These are phyloP conservation scores for Pyrenophora tritici-repentis DNA, from an alignment of 2,329 filamentous ascomycete genomes.

Conservation along the genomic window DNA sequence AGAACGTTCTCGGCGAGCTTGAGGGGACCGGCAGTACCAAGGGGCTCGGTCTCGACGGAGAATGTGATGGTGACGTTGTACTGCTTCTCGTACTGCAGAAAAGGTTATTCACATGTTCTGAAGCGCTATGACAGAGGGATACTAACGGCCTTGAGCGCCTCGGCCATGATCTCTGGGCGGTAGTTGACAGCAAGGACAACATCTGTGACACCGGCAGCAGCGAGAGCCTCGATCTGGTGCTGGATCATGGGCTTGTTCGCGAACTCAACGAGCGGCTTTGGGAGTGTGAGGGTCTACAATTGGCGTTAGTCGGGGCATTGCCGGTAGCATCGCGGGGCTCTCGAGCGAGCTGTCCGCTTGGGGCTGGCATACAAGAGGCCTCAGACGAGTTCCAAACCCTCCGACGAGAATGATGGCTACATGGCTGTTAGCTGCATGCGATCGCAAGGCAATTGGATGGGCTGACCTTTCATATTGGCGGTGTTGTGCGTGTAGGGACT, in stretches of 20 bases:
- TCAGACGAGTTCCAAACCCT: slow-evolving; percentile 96
- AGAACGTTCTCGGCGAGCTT: slow-evolving; percentile 94
- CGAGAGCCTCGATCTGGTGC: slow-evolving; percentile 94
- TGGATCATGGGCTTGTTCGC: slow-evolving; percentile 99
- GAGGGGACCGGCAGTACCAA: slow-evolving; percentile 91
- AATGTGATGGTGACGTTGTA: slow-evolving; percentile 97
- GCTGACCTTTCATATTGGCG: slow-evolving; percentile 49
- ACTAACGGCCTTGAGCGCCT: slow-evolving; percentile 82
- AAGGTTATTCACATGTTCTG: slow-evolving; percentile 16
- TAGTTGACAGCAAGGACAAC: slow-evolving; percentile 99
- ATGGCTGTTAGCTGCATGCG: slow-evolving; percentile 14
- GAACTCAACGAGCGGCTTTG: slow-evolving; percentile 97
- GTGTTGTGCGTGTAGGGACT: slow-evolving; percentile 25
- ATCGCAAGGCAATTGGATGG: slow-evolving; percentile 9
- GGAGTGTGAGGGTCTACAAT: slow-evolving; percentile 85
- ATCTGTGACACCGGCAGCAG: slow-evolving; percentile 91
- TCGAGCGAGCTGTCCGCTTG: slow-evolving; percentile 23
- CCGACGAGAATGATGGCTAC: slow-evolving; percentile 97
- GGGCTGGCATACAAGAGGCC: slow-evolving; percentile 73
- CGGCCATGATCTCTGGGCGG: slow-evolving; percentile 96
- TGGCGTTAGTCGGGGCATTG: slow-evolving; percentile 29
- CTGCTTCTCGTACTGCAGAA: slow-evolving; percentile 76
- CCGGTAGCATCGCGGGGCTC: slow-evolving; percentile 24
- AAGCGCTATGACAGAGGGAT: slow-evolving; percentile 1
- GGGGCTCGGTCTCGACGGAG: slow-evolving; percentile 92